Conservation (phyloP, 345 rosid genomes). For the Eucalyptus microcorys region DNA sequence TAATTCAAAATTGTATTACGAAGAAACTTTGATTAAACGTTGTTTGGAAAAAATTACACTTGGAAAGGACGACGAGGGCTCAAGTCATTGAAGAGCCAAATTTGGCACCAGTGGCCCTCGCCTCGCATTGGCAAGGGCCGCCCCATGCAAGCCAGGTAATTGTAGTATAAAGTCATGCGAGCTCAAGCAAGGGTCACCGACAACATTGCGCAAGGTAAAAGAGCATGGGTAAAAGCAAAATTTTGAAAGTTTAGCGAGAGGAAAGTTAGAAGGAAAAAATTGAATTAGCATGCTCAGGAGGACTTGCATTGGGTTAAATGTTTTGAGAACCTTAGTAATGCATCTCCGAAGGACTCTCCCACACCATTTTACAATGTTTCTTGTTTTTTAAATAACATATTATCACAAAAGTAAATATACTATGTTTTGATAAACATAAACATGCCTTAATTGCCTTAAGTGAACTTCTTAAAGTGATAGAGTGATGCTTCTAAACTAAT, state of each 20-base stretch:
- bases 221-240: not conserved
- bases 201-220: not conserved
- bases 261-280: not conserved
- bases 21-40: not conserved
- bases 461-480: not conserved
- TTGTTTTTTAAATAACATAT: not conserved
- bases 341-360: not conserved
- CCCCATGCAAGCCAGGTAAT: not conserved
- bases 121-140: rapidly evolving
- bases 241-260: not conserved
- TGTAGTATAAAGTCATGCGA: too few species aligned
- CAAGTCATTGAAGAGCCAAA: not conserved
- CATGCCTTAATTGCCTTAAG: not conserved
- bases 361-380: not conserved
- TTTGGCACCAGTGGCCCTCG: not conserved
- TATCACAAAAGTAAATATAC: not conserved
- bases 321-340: not conserved
- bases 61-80: not conserved
- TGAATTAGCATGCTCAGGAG: not conserved
- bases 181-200: too few species aligned
- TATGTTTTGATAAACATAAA: not conserved
- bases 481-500: not conserved
- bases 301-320: not conserved
- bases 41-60: not conserved
- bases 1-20: not conserved